Base-by-base conservation (phyloP, 2,329 filamentous ascomycete genomes). In the Diaporthe sp. region DNA sequence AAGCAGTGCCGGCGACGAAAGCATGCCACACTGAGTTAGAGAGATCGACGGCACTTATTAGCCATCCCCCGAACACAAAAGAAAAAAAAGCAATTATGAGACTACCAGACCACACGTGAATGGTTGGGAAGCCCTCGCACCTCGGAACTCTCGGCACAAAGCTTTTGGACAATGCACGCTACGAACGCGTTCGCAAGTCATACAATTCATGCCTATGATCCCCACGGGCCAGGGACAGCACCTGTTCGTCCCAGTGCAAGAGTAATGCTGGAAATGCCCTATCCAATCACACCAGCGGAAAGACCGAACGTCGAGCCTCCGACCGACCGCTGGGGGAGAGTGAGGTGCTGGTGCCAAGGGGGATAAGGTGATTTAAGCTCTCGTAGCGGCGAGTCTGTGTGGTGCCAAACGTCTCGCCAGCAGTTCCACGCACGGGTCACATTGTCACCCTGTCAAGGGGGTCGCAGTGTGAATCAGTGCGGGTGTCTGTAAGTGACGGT, bases 381-480 rank as follows among this genome's bases (percentile, higher is more conserved):
- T 53, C 34, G 65, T 68, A 53, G 65, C 39, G 46, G 6, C 46
- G 65, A 53, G 65, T 28, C 65, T 68, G 46, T 68, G 62, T 53
- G 62, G 44, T 68, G 62, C 62, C 46, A 68, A 28, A 53, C 34
- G 65, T 68, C 65, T 68, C 46, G 65, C 65, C 65, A 68, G 62
- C 62, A 51, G 62, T 67, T 37, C 62, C 62, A 67, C 44, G 44
- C 60, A 4, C 44, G 22, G 42, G 44, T 67, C 62, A 67, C 62
- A 68, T 13, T 68, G 62, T 13, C 46, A 53, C 31, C 65, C 44
- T 49, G 53, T 34, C 39, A 49, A 46, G 65, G 65, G 53, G 62
- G 65, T 68, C 46, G 46, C 31, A 39, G n/a, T 39, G 46, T 53
- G 31, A 37, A 39, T 31, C 31, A 53, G 62, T 53, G 28, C 28